Conservation (phyloP, 129 eudicot genomes). For the Flaveria trinervia region DNA sequence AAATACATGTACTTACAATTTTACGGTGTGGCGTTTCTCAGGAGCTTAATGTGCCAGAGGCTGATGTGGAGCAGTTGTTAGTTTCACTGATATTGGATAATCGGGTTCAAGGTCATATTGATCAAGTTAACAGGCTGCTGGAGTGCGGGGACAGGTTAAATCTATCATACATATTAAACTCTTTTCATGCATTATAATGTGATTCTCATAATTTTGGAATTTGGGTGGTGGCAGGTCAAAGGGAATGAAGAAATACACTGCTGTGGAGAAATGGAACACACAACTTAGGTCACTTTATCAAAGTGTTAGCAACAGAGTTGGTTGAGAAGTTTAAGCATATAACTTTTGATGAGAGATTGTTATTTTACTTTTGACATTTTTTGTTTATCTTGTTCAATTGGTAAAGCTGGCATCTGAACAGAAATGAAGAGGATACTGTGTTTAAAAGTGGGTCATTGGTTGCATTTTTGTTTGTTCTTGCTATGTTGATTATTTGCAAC, state of each 20-base stretch:
- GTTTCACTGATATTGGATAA: conserved; percentile 93
- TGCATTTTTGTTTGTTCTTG: conserved; percentile 12
- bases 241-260: conserved; percentile 92
- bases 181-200: background rate
- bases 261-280: conserved; percentile 96
- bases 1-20: background rate
- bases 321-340: conserved; percentile 44
- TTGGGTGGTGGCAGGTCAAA: conserved; percentile 64
- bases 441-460: conserved; percentile 17
- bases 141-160: conserved; percentile 92
- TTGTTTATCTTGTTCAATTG: conserved; percentile 39
- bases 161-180: conserved; percentile 12
- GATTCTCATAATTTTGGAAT: conserved; percentile 19
- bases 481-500: conserved; percentile 7
- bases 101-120: conserved; percentile 92
- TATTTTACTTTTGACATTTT: conserved; percentile 27
- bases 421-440: conserved; percentile 21
- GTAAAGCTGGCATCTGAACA: conserved; percentile 33
- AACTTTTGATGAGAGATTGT: conserved; percentile 23
- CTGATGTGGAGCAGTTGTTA: conserved; percentile 85
- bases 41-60: conserved; percentile 98
- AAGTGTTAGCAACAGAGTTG: conserved; percentile 75
- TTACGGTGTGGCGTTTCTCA: conserved; percentile 26
- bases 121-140: conserved; percentile 91
- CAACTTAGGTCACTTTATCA: conserved; percentile 84